A percentile compares a stretch with the other conserved stretches of the same genome.
These are phyloP conservation scores for Xerocomus brunneocitrinus DNA, from an alignment of 768 basidiomycete genomes.

Conservation along the genomic window DNA sequence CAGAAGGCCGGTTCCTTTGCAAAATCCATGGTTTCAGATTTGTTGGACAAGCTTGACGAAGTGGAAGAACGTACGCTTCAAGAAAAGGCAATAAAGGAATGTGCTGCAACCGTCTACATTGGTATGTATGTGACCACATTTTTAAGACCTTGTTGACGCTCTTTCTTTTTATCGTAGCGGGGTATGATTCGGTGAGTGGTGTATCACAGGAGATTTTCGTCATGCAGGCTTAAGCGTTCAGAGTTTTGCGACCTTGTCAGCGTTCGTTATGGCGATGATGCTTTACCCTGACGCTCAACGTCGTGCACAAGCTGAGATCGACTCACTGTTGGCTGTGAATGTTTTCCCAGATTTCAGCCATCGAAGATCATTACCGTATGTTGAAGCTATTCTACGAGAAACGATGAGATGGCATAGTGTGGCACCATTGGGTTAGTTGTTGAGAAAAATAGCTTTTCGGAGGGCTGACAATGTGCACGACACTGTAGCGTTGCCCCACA, in stretches of 20 bases:
- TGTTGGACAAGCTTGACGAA: conserved; percentile 18
- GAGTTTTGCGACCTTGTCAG: conserved; percentile 20
- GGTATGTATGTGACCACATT: conserved; percentile 13
- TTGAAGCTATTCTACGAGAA: conserved; percentile 30
- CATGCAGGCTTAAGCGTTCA: conserved; percentile 2
- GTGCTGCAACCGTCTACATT: conserved; percentile 30
- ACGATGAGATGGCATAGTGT: conserved; percentile 32
- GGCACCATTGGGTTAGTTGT: conserved; percentile 24
- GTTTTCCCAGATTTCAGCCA: conserved; percentile 25
- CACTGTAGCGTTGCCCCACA: conserved; percentile 24
- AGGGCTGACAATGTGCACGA: conserved; percentile 4
- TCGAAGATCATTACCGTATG: conserved; percentile 22
- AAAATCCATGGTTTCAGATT: conserved; percentile 29
- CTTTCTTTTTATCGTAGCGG: conserved; percentile 11
- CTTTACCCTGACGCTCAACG: conserved; percentile 28
- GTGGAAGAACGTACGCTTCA: conserved; percentile 10
- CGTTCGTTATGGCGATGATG: conserved; percentile 29
- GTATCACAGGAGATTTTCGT: background rate
- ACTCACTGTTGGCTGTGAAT: conserved; percentile 13
- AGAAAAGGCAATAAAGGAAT: conserved; percentile 25
- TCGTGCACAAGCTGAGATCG: conserved; percentile 30
- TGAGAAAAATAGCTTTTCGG: background rate
- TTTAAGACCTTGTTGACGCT: background rate
- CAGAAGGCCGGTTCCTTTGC: conserved; percentile 22
- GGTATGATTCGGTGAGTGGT: conserved; percentile 24